Conservation (phyloP, 2,329 filamentous ascomycete species). For the Talaromyces sp. region DNA sequence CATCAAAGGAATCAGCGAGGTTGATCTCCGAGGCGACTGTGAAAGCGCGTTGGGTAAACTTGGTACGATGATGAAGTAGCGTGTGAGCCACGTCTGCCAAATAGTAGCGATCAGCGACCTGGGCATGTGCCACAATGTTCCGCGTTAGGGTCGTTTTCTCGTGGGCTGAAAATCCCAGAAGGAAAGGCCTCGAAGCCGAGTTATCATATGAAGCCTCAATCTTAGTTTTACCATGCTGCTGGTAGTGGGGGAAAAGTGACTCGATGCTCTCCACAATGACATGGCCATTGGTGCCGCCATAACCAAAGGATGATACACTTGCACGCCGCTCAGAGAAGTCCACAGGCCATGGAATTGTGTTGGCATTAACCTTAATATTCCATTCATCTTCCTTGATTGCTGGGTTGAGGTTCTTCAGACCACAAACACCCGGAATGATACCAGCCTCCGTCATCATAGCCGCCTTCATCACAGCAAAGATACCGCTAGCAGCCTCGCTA, state of each 20-base stretch:
- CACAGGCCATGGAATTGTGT: slow-evolving; percentile 14
- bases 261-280: slow-evolving; percentile 18
- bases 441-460: slow-evolving; percentile 27
- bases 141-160: neutral
- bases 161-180: neutral
- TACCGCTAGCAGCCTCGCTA: slow-evolving; percentile 25
- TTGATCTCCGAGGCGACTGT: too few relatives aligned
- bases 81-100: slow-evolving; percentile 3
- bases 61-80: neutral
- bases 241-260: neutral
- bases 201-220: too few relatives aligned
- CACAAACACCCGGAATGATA: neutral
- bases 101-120: neutral
- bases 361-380: slow-evolving; percentile 20
- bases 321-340: slow-evolving; percentile 19
- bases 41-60: neutral
- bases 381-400: slow-evolving; percentile 20
- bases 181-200: too few relatives aligned
- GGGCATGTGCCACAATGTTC: neutral
- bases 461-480: slow-evolving; percentile 23
- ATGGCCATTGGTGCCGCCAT: slow-evolving; percentile 35
- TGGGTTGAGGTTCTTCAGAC: slow-evolving; percentile 18
- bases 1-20: neutral
- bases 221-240: too few relatives aligned
- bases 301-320: slow-evolving; percentile 44